Base-by-base conservation (phyloP, 768 basidiomycete species). In the Clitopilus passeckerianus region DNA sequence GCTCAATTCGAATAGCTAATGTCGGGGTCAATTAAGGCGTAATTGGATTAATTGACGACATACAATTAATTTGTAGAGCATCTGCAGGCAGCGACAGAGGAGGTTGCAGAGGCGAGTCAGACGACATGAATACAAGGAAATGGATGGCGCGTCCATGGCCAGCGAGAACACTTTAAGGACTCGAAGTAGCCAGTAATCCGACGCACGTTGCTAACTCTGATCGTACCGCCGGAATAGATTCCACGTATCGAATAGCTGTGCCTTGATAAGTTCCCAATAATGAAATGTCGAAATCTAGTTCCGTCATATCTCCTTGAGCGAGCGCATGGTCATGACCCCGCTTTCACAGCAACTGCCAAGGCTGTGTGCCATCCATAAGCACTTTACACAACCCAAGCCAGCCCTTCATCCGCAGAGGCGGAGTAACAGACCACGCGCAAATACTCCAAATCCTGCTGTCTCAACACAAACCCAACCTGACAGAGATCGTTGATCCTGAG, bases 1-100 rank as follows among this genome's bases (percentile, higher is more conserved):
- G 22, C 54, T 60, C 59, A 22, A 57, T 34, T 2, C 54, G 60
- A 10, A 63, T 46, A n/a, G 60, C 62, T 63, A 16, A n/a, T 7
- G 20, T n/a, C 2, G n/a, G 22, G 20, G 46, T 50, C n/a, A 50
- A 20, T 50, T 12, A 50, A 12, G 22, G 46, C 18, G 10, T 23
- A 50, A 20, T 18, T 50, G 5, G 4, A 10, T 20, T 5, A 12
- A 50, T 3, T 50, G 22, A 9, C 16, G 10, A n/a, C 46, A 5
- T 50, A 23, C 46, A 12, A 12, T 10, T 20, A 9, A 50, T 50
- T 1, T 50, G 22, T 10, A 50, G 20, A 4, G 22, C 12, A n/a
- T 50, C 46, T 50, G n/a, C 20, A 9, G 16, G 37, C 5, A 23
- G 46, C 46, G 20, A 18, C 46, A 50, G 2, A 50, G 46, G 46